Conservation (phyloP, 2,329 filamentous ascomycete species). For the Alternaria atra region DNA sequence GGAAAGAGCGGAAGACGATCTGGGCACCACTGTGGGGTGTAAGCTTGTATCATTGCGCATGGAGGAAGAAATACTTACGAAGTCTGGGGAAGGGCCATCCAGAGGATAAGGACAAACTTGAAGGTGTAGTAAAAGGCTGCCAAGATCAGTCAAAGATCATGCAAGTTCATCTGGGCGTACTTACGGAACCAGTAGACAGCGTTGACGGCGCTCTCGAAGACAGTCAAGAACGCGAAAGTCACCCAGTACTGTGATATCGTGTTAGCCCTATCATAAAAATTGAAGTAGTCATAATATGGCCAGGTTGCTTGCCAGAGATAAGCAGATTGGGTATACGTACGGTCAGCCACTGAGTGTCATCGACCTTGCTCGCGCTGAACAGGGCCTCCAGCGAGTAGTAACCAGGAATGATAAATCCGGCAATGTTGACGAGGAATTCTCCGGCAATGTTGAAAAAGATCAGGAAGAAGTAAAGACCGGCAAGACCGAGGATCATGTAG, state of each 20-base stretch:
- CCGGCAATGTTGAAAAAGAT: conserved; percentile 94
- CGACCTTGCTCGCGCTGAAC: conserved; percentile 74
- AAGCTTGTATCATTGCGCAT: conserved; percentile 9
- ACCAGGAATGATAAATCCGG: conserved; percentile 81
- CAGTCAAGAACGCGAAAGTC: conserved; percentile 82
- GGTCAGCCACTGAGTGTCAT: conserved; percentile 83
- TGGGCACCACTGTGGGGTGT: conserved; percentile 78
- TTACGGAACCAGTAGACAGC: conserved; percentile 87
- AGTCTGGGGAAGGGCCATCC: conserved; percentile 96
- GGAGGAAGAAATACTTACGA: conserved; percentile 68
- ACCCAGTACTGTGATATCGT: conserved; percentile 75
- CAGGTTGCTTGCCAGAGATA: conserved; percentile 5
- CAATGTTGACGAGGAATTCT: conserved; percentile 86
- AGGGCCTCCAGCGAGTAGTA: conserved; percentile 86
- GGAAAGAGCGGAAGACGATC: conserved; percentile 94
- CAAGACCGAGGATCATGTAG: conserved; percentile 80
- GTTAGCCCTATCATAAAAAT: conserved; percentile 24
- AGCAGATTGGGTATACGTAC: conserved; percentile 45
- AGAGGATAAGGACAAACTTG: conserved; percentile 97
- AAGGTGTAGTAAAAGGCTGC: conserved; percentile 98
- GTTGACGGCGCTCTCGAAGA: conserved; percentile 82
- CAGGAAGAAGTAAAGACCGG: conserved; percentile 85
- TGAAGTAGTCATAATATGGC: neutral
- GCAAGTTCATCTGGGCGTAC: conserved; percentile 19
- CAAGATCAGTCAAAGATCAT: conserved; percentile 19